These are phyloP conservation scores for Quercus tomentella DNA, from an alignment of 331 rosid species.

Conservation along the genomic window DNA sequence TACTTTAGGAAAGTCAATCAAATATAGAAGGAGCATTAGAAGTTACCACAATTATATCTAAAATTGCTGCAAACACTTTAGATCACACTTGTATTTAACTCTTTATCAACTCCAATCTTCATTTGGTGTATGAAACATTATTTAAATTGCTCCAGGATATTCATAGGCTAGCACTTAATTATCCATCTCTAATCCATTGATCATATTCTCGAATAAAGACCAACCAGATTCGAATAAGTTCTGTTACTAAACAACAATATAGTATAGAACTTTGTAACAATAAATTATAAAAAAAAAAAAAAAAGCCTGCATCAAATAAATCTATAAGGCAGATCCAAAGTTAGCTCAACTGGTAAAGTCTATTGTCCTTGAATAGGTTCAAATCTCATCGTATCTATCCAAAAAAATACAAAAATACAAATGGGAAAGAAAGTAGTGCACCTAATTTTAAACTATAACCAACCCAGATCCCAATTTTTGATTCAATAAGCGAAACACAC, in stretches of 20 bases:
- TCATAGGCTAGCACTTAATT: neutral
- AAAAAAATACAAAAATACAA: too few species aligned
- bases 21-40: neutral
- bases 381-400: too few species aligned
- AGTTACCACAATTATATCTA: neutral
- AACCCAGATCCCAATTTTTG: slow-evolving; percentile 2
- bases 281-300: too few species aligned
- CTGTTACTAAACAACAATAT: neutral
- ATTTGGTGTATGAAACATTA: neutral
- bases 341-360: too few species aligned
- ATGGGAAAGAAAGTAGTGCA: neutral
- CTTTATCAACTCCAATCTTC: neutral
- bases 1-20: neutral
- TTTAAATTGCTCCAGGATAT: neutral
- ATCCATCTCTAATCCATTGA: neutral
- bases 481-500: neutral
- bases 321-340: slow-evolving; percentile 8
- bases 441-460: slow-evolving; percentile 6
- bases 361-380: too few species aligned
- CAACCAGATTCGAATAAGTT: neutral
- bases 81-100: neutral
- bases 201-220: neutral
- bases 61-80: neutral
- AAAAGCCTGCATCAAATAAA: too few species aligned
- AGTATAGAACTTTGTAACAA: neutral